A percentile compares a stretch with the other conserved stretches of the same genome.
These are phyloP conservation scores for Deuterostichococcus epilithicus DNA, from an alignment of 139 green algal genomes.

Conservation along the genomic window DNA sequence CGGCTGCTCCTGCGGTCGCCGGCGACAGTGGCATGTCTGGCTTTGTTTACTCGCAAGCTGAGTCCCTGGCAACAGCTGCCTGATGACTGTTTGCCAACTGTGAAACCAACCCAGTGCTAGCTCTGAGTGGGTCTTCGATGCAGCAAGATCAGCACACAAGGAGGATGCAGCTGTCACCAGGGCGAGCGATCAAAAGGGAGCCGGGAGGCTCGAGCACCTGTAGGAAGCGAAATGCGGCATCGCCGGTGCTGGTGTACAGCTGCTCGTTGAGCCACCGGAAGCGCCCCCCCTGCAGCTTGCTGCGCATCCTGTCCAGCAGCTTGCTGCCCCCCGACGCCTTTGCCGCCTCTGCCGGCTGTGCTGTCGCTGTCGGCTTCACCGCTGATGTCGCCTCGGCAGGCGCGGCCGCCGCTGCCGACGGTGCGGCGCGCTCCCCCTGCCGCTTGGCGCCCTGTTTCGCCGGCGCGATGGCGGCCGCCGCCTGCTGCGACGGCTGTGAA, in stretches of 20 bases:
- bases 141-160: too few species aligned
- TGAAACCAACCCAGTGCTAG: too few species aligned
- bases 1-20: constrained; percentile 31
- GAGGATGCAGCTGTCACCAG: too few species aligned
- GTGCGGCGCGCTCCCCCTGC: not conserved
- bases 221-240: constrained; percentile 61
- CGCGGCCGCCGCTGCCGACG: too few species aligned
- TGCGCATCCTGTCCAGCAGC: constrained; percentile 70
- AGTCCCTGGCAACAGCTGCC: too few species aligned
- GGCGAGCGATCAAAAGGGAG: too few species aligned
- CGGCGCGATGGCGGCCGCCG: constrained; percentile 3
- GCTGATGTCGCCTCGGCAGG: not conserved
- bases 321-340: not conserved
- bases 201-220: too few species aligned
- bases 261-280: constrained; percentile 95
- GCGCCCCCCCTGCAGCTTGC: constrained; percentile 65
- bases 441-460: too few species aligned
- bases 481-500: constrained; percentile 8
- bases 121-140: too few species aligned
- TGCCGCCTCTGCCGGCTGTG: not conserved
- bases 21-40: too few species aligned
- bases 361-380: not conserved
- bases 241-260: constrained; percentile 84
- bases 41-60: too few species aligned
- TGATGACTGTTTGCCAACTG: too few species aligned